A percentile compares a stretch with the other conserved stretches of the same genome.
Evolutionary conservation across 805 yeast genomes (phyloP).

Genomic region (Saturnispora ahearnii): DNA sequence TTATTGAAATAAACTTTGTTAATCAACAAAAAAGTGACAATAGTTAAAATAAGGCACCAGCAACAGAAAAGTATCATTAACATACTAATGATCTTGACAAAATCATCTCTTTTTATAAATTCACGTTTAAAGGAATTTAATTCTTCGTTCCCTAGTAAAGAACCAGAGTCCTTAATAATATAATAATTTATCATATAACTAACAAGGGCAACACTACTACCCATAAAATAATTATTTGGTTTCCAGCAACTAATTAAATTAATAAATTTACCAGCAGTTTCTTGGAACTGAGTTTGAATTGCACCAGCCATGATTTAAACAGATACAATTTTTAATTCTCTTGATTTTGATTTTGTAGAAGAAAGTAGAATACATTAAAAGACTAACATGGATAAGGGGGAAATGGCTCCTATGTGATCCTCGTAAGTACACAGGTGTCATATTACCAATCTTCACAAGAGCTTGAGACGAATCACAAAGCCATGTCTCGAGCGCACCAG

Average conservation of each 20-base stretch:
- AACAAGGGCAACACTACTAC: background rate
- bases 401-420: background rate
- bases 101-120: conserved; percentile 8
- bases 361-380: background rate
- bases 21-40: background rate
- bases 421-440: background rate
- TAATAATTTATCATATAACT: background rate
- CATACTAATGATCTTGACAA: background rate
- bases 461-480: background rate
- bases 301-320: background rate
- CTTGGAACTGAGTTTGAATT: background rate
- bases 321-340: background rate
- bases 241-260: no score
- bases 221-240: background rate
- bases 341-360: no score
- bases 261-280: background rate
- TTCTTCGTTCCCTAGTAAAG: background rate
- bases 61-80: background rate
- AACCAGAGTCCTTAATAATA: background rate
- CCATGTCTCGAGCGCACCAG: background rate
- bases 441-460: background rate
- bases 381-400: background rate
- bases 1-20: background rate
- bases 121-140: background rate
- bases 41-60: background rate